Percentiles rank a stretch among this genome's conserved stretches.
phyloP scores from a whole-genome alignment of 257 asterid species.

The Jasminum sambac region DNA sequence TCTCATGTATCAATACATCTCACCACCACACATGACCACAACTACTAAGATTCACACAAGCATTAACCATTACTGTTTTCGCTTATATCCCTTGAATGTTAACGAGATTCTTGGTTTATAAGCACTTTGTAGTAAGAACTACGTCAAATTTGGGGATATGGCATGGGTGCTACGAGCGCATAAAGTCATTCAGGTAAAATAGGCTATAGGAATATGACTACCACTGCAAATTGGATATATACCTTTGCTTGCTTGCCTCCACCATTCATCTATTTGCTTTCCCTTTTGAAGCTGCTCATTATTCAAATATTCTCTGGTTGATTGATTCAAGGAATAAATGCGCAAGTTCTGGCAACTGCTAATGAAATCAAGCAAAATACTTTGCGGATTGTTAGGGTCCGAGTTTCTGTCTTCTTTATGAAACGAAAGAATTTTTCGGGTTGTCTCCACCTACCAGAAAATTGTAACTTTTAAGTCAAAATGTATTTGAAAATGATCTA shows the following conservation, averaged over 20 bases:
- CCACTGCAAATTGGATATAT: conserved; percentile 24
- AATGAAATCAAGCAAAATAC: conserved; percentile 88
- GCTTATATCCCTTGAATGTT: not conserved
- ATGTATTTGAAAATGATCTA: conserved; percentile 20
- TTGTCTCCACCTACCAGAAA: conserved; percentile 83
- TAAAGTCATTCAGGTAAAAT: conserved; percentile 11
- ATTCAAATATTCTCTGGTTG: conserved; percentile 90
- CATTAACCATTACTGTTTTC: not conserved
- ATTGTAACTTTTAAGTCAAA: conserved; percentile 22
- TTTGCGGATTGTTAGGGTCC: conserved; percentile 88
- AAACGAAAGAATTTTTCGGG: conserved; percentile 88
- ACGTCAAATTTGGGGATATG: conserved; percentile 3
- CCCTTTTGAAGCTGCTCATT: conserved; percentile 97
- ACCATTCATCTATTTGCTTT: conserved; percentile 99
- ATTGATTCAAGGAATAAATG: conserved; percentile 81
- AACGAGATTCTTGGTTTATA: not conserved
- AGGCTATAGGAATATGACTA: not conserved
- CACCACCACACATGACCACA: not conserved
- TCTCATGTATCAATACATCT: not conserved
- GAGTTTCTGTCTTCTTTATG: conserved; percentile 85
- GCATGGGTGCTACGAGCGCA: conserved; percentile 4
- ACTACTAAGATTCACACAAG: not conserved
- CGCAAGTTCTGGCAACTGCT: conserved; percentile 99
- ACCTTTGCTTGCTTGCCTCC: conserved; percentile 98
- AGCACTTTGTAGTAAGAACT: not conserved